phyloP scores from a whole-genome alignment of 176 grass and related monocot species.

The Pontederia crassipes region DNA sequence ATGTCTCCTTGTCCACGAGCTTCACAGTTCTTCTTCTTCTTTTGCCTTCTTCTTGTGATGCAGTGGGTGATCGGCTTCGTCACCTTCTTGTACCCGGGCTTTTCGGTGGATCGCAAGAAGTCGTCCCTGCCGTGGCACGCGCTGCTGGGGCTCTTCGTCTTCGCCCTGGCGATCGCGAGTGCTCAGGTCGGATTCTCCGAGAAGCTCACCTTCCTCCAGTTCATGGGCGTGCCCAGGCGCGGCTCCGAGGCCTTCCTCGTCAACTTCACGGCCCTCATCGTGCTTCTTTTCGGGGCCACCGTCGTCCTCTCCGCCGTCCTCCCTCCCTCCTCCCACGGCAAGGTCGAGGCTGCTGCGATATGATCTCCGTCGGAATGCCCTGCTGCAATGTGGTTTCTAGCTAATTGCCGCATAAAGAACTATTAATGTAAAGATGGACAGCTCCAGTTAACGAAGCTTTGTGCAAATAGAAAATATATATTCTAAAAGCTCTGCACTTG shows the following conservation, averaged over 20 bases:
- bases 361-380: not conserved
- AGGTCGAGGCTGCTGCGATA: not conserved
- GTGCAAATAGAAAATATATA: too few species aligned
- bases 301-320: slow-evolving; percentile 48
- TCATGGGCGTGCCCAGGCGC: slow-evolving; percentile 6
- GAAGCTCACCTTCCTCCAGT: slow-evolving; percentile 81
- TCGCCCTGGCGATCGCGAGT: slow-evolving; percentile 41
- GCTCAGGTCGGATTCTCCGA: slow-evolving; percentile 64
- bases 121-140: slow-evolving; percentile 53
- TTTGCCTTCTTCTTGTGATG: not conserved
- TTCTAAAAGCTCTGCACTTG: too few species aligned
- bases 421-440: too few species aligned
- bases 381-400: not conserved
- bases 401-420: too few species aligned
- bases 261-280: slow-evolving; percentile 57
- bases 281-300: slow-evolving; percentile 52
- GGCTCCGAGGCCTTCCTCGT: slow-evolving; percentile 48
- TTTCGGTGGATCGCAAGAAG: slow-evolving; percentile 6
- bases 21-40: not conserved
- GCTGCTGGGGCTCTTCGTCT: slow-evolving; percentile 40
- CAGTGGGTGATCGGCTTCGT: slow-evolving; percentile 61
- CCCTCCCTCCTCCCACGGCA: not conserved
- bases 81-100: slow-evolving; percentile 66
- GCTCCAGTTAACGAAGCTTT: too few species aligned
- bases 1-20: too few species aligned